Base-by-base conservation (phyloP, 768 basidiomycete species). In the Pleurotus citrinopileatus region DNA sequence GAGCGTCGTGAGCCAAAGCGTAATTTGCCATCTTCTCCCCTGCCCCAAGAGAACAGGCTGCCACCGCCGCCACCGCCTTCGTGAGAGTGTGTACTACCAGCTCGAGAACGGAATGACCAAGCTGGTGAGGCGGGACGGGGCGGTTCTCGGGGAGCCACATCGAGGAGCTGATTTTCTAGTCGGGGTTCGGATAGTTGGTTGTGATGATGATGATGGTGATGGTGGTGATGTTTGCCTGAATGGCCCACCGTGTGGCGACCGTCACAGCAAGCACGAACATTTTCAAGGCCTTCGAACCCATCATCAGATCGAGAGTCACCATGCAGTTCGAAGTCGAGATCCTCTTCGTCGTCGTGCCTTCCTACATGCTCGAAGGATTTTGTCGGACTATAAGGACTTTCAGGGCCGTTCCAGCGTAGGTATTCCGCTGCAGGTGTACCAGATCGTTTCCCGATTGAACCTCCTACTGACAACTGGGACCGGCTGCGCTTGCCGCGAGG, bases 391-490 rank as follows among this genome's bases (percentile, higher is more conserved):
- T 86, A 84, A 0, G 88, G 88, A 55, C 83, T 84, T 53, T 91
- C 91, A 2, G 84, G 84, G 2, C 78, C 79, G 19, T 81, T 81
- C 83, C 89, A 89, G 22, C 89, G 83, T 36, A 96, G 76, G 62
- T 94, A 98, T 64, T 98, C 95, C 8, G 87, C 82, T 0, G 96
- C 96, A 1, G 94, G 90, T 7, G 95, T 98, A 9, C 93, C 94
- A 2, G 86, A 81, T 5, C 94, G 86, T 67, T 96, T 96, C 60
- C 88, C 81, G 34, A 91, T 74, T 2, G 91, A 89, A 9, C 90
- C 83, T 50, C 80, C 74, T 19, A 80, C 72, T 3, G 90, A 94
- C 27, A 93, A 68, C 60, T 91, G 90, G 0, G 90, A 93, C 25
- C 86, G 83, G 69, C 87, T 90, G 17, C 87, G 82, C 61, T 82